Evolutionary conservation across 805 yeast genomes (phyloP).

Genomic region (Wickerhamiella alocasiicola): DNA sequence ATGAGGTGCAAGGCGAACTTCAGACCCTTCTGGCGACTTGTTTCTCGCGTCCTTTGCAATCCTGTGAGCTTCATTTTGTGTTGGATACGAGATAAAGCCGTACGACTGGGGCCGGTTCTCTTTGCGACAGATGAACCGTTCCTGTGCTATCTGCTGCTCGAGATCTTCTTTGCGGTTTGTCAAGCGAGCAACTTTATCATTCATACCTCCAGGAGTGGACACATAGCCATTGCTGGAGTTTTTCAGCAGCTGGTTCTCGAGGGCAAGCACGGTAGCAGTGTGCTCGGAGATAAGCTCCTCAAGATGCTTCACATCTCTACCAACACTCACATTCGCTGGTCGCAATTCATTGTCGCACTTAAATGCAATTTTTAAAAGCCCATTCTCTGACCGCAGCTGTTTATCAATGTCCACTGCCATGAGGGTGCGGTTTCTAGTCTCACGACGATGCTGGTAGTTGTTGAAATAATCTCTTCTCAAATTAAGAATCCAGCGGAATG

Average conservation of each 20-base stretch:
- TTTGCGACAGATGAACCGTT: constrained; percentile 15
- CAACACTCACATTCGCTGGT: constrained; percentile 19
- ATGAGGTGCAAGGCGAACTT: constrained; percentile 25
- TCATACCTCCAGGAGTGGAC: neutral
- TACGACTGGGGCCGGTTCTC: constrained; percentile 18
- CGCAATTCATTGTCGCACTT: neutral
- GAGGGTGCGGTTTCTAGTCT: constrained; percentile 25
- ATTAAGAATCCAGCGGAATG: constrained; percentile 21
- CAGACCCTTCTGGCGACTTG: constrained; percentile 14
- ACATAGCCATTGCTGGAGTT: neutral
- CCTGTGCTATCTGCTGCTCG: constrained; percentile 19
- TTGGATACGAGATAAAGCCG: constrained; percentile 26
- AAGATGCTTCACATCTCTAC: constrained; percentile 23
- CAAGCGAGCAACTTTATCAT: constrained; percentile 15
- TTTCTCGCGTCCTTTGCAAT: constrained; percentile 16
- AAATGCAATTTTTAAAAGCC: constrained; percentile 16
- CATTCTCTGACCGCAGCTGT: constrained; percentile 19
- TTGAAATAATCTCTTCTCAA: constrained; percentile 20
- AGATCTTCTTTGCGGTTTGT: constrained; percentile 13
- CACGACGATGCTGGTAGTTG: constrained; percentile 19
- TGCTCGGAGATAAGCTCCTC: constrained; percentile 22
- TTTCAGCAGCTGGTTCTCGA: constrained; percentile 18
- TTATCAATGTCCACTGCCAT: constrained; percentile 26
- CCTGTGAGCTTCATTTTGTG: constrained; percentile 20
- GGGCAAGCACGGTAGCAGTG: constrained; percentile 16